Percentiles rank a stretch among this genome's conserved stretches.
Evolutionary conservation across 2,329 filamentous ascomycete genomes (phyloP).

Genomic region (Colletotrichum viniferum): DNA sequence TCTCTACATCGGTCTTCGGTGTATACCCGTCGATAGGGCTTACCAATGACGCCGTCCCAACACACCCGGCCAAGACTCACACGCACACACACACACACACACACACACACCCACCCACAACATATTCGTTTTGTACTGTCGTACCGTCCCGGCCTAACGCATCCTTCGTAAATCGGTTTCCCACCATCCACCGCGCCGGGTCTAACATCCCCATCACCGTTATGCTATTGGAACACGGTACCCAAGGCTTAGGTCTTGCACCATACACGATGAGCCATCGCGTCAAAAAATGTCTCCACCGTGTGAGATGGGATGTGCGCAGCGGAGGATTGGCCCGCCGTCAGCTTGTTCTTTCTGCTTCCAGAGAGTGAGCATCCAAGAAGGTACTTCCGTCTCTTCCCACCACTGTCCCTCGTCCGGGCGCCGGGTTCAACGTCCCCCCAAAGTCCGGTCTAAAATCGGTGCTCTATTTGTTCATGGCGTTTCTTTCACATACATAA

Average conservation of each 20-base stretch:
- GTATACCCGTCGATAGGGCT: background rate
- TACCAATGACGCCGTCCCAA: slow-evolving; percentile 12
- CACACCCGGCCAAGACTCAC: background rate
- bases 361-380: background rate
- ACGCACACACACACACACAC: background rate
- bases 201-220: background rate
- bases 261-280: slow-evolving; percentile 12
- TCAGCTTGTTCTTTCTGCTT: background rate
- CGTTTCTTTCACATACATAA: slow-evolving; percentile 5
- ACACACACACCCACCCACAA: background rate
- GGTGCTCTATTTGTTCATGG: background rate
- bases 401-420: background rate
- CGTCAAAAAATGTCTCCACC: background rate
- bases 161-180: slow-evolving; percentile 2
- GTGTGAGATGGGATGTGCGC: background rate
- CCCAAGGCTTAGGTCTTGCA: background rate
- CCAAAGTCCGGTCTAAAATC: slow-evolving; percentile 7
- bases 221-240: slow-evolving; percentile 9
- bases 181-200: background rate
- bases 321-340: background rate
- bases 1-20: background rate
- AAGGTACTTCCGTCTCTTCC: background rate
- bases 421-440: slow-evolving; percentile 3
- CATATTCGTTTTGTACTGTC: background rate
- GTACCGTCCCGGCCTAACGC: slow-evolving; percentile 11